Conservation (phyloP, 192 early-diverging fungal genomes). For the Geranomyces michiganensis region DNA sequence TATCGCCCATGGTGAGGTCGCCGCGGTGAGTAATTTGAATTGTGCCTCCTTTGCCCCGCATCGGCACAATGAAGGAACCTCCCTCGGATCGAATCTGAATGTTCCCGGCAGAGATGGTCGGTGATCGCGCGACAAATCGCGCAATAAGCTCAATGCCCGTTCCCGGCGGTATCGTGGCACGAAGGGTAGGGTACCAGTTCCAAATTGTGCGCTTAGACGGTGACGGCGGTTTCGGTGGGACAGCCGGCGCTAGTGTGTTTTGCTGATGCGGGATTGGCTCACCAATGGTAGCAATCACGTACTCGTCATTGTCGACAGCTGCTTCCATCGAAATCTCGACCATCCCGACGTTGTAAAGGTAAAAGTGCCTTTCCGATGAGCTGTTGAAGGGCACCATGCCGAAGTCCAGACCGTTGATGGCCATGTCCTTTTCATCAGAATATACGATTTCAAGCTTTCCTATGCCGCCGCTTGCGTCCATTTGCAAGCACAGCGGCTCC, state of each 20-base stretch:
- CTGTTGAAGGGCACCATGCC: constrained; percentile 66
- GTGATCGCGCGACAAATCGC: constrained; percentile 48
- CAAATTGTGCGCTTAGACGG: constrained; percentile 44
- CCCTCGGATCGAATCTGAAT: constrained; percentile 55
- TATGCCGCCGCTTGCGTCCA: constrained; percentile 56
- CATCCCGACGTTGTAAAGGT: constrained; percentile 57
- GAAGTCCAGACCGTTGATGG: constrained; percentile 56
- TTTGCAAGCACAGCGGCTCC: constrained; percentile 43
- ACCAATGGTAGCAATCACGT: constrained; percentile 46
- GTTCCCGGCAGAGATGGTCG: constrained; percentile 46
- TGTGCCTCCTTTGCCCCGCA: constrained; percentile 62
- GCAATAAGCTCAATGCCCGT: constrained; percentile 53
- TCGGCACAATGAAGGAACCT: constrained; percentile 46
- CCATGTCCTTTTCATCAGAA: constrained; percentile 50
- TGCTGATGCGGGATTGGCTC: constrained; percentile 46
- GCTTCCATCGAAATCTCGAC: constrained; percentile 52
- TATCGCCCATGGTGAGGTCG: constrained; percentile 65
- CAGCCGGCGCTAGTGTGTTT: neutral
- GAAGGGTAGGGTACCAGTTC: constrained; percentile 50
- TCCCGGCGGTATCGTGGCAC: constrained; percentile 36
- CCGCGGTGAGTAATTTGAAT: constrained; percentile 58
- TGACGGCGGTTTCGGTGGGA: constrained; percentile 26
- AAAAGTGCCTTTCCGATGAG: constrained; percentile 60
- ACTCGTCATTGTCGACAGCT: constrained; percentile 54
- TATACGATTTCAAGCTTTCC: constrained; percentile 60